Base-by-base conservation (phyloP, 108 stramenopile genomes). In the Fistulifera solaris region DNA sequence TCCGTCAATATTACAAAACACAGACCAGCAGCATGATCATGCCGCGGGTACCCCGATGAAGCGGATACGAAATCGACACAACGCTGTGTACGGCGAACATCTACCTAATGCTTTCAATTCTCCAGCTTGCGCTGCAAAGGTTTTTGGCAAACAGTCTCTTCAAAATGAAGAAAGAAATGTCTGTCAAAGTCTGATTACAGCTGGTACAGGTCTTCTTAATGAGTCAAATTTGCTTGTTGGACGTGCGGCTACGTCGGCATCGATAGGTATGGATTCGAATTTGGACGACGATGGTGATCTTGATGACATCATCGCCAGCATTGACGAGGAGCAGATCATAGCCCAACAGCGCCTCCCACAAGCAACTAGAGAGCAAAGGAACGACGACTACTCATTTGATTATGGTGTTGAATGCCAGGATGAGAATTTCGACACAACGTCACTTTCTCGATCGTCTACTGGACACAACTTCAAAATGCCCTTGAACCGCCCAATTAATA, bases 321-420 rank as follows among this genome's bases (percentile, higher is more conserved):
- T 80, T 5, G 74, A 80, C 59, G 67, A 75, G 14, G 78, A 80
- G 35, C 25, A 66, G 49, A 61, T 66, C 13, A 44, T 80, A n/a
- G 40, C 56, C 11, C 31, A 66, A 17, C 59, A 59, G 26, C 41
- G 55, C 17, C 28, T 52, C 2, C 26, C 19, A 59, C 18, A 48
- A 28, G 48, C 59, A 56, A 6, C 17, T 5, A 61, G 24, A 16
- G 21, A 6, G 17, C 7, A 48, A 6, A 7, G 12, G 4, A 52
- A 4, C 53, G 50, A 52, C 49, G 38, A 25, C 28, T 51, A 57
- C 17, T 59, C 27, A 21, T 23, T 27, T n/a, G 16, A 16, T 13
- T 46, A 24, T 45, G 39, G 28, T 13, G 23, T 15, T 7, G 18
- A 53, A 24, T 38, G n/a, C 8, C 31, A 38, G 18, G 17, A 38